Percentiles rank a stretch among this genome's conserved stretches.
These are phyloP conservation scores for Samsoniella hepiali DNA, from an alignment of 2,329 filamentous ascomycete genomes.

Conservation along the genomic window DNA sequence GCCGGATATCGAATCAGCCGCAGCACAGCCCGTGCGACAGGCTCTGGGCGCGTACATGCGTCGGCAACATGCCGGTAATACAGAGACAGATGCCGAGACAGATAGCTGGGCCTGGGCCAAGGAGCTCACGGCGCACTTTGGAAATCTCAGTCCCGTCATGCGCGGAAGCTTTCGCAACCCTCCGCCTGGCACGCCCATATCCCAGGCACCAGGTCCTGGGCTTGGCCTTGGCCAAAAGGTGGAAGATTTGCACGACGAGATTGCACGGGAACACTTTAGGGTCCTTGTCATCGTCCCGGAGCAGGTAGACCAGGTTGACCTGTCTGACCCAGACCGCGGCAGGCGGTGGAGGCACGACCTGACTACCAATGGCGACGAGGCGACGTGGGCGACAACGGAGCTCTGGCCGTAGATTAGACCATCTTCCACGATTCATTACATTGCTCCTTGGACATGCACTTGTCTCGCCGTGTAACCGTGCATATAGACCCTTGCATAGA, in stretches of 20 bases:
- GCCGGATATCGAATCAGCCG: slow-evolving; percentile 55
- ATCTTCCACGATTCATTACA: background rate
- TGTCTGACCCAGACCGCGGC: slow-evolving; percentile 62
- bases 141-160: slow-evolving; percentile 79
- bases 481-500: background rate
- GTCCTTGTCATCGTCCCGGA: slow-evolving; percentile 79
- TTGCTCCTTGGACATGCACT: background rate
- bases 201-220: slow-evolving; percentile 44
- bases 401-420: slow-evolving; percentile 56
- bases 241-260: slow-evolving; percentile 63
- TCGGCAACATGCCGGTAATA: slow-evolving; percentile 17
- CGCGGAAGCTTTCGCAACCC: slow-evolving; percentile 73
- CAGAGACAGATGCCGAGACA: slow-evolving; percentile 6
- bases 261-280: slow-evolving; percentile 73
- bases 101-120: slow-evolving; percentile 69
- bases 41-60: slow-evolving; percentile 64
- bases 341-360: slow-evolving; percentile 67
- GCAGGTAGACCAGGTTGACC: slow-evolving; percentile 70
- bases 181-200: slow-evolving; percentile 60
- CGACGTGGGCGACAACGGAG: slow-evolving; percentile 65
- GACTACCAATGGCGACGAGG: slow-evolving; percentile 40
- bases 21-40: slow-evolving; percentile 50
- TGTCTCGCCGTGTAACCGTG: background rate
- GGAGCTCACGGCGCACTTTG: slow-evolving; percentile 85
- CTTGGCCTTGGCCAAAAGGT: slow-evolving; percentile 60